A percentile compares a stretch with the other conserved stretches of the same genome.
phyloP scores from a whole-genome alignment of 805 yeast genomes.

The Torulaspora gathmanii region DNA sequence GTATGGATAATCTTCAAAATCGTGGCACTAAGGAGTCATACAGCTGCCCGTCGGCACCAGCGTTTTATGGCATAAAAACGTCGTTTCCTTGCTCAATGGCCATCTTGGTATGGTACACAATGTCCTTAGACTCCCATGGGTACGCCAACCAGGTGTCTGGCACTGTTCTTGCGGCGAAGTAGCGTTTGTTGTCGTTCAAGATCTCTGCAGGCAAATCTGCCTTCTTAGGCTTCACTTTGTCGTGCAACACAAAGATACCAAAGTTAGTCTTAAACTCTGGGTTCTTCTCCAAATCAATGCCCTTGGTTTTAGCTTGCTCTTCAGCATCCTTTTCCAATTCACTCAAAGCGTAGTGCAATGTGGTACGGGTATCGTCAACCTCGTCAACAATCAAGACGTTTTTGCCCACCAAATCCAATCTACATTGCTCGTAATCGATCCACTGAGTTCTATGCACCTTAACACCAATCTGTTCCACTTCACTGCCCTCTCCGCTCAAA shows the following conservation, averaged over 20 bases:
- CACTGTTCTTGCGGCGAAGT: constrained; percentile 69
- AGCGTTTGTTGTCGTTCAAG: constrained; percentile 50
- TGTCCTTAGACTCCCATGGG: constrained; percentile 81
- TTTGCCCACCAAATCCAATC: constrained; percentile 58
- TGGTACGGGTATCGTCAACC: constrained; percentile 83
- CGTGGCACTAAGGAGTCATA: background rate
- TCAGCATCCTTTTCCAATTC: constrained; percentile 70
- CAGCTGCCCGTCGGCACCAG: background rate
- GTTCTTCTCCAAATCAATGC: constrained; percentile 40
- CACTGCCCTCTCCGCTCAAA: constrained; percentile 53
- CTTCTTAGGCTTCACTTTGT: constrained; percentile 65
- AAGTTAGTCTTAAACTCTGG: constrained; percentile 55
- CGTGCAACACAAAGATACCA: constrained; percentile 74
- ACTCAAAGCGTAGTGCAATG: constrained; percentile 71
- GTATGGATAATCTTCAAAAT: background rate
- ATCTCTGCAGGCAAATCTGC: constrained; percentile 67
- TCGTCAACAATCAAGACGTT: constrained; percentile 73
- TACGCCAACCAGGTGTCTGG: constrained; percentile 83
- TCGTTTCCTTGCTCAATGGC: constrained; percentile 76
- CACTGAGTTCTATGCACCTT: constrained; percentile 75
- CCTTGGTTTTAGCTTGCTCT: constrained; percentile 51
- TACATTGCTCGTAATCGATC: constrained; percentile 68
- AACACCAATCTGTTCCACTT: constrained; percentile 56
- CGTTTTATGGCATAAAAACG: constrained; percentile 32
- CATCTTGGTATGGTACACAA: constrained; percentile 64